phyloP scores from a whole-genome alignment of 2,329 filamentous ascomycete genomes.

The Penicillium vulpinum region DNA sequence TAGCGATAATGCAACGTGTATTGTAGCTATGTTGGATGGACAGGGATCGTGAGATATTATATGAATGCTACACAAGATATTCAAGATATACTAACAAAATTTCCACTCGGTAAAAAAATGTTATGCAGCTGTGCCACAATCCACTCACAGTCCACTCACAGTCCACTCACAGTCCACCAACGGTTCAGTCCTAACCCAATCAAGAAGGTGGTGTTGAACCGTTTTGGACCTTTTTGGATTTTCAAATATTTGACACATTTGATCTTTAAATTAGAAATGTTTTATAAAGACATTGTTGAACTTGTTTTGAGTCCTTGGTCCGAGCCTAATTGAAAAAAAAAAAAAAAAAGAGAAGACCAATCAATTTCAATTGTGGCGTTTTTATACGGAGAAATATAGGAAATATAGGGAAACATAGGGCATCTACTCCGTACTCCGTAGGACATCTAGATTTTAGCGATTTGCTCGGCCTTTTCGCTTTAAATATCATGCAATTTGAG shows the following conservation, averaged over 20 bases:
- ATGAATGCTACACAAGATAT: background rate
- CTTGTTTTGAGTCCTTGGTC: background rate
- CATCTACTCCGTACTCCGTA: too few relatives aligned
- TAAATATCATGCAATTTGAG: background rate
- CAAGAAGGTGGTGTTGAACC: conserved; percentile 25
- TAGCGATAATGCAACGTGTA: conserved; percentile 37
- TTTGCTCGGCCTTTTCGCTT: too few relatives aligned
- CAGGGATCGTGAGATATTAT: conserved; percentile 18
- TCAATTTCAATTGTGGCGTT: background rate
- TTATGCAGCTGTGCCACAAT: conserved; percentile 22
- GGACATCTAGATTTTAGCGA: too few relatives aligned
- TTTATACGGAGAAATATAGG: background rate
- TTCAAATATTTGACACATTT: background rate
- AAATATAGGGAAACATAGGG: background rate
- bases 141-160: conserved; percentile 7
- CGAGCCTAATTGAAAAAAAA: background rate
- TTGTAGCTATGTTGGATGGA: conserved; percentile 35
- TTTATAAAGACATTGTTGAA: background rate
- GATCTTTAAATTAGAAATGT: background rate
- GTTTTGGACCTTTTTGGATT: background rate
- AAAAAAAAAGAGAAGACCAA: background rate
- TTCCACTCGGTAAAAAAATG: conserved; percentile 6
- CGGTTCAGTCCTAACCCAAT: conserved; percentile 17
- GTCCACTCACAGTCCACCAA: conserved; percentile 9
- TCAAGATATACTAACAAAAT: background rate